These are phyloP conservation scores for Thuidium tamariscinum DNA, from an alignment of 225 moss, liverwort and hornwort species.

Conservation along the genomic window DNA sequence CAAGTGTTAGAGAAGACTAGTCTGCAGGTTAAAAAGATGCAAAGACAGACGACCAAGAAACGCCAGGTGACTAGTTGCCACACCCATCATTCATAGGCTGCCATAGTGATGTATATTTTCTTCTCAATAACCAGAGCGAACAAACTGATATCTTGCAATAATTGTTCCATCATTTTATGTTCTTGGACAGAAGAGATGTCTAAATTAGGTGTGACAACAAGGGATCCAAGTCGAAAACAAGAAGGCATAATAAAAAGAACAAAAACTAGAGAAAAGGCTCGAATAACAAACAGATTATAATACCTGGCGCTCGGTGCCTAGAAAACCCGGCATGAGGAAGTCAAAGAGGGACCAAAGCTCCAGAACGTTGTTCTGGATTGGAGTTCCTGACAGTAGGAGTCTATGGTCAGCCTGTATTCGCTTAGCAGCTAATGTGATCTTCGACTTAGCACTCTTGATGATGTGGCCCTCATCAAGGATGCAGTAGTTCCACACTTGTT, in stretches of 20 bases:
- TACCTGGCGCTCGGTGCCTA: conserved; percentile 91
- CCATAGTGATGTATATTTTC: neutral
- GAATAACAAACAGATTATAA: neutral
- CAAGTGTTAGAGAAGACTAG: neutral
- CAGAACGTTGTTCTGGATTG: conserved; percentile 90
- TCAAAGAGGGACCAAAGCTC: conserved; percentile 96
- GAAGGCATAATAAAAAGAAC: neutral
- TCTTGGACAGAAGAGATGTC: neutral
- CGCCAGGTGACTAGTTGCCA: neutral
- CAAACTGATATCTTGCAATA: neutral
- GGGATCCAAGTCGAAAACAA: neutral
- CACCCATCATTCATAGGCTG: neutral
- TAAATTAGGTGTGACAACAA: neutral
- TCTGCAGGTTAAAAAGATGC: neutral
- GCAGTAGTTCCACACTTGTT: conserved; percentile 74
- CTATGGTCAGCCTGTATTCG: conserved; percentile 85
- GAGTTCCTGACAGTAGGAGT: conserved; percentile 74
- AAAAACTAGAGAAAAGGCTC: neutral
- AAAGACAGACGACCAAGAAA: neutral
- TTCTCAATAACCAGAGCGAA: neutral
- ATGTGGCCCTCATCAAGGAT: conserved; percentile 89
- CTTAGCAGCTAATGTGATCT: conserved; percentile 81
- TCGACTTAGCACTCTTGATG: conserved; percentile 82
- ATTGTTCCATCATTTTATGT: neutral
- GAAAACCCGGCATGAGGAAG: conserved; percentile 93